Evolutionary conservation across 2,329 filamentous ascomycete genomes (phyloP).

Genomic region (Neoascochyta sp.): DNA sequence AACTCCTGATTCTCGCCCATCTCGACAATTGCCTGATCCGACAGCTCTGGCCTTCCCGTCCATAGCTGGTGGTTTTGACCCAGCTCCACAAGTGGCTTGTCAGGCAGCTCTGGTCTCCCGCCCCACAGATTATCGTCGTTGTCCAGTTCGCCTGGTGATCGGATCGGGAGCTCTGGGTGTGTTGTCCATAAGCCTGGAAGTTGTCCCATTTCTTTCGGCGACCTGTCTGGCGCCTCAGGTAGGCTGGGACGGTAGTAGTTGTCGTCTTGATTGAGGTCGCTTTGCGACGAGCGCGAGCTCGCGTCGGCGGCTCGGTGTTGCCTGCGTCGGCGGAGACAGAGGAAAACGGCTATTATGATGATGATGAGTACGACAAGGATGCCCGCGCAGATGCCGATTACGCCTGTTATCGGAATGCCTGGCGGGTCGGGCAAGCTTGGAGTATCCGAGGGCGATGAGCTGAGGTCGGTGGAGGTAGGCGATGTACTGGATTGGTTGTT

Average conservation of each 20-base stretch:
- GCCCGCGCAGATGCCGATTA: background rate
- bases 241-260: slow-evolving; percentile 1
- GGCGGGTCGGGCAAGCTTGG: too few relatives aligned
- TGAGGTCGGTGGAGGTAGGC: background rate
- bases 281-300: background rate
- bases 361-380: background rate
- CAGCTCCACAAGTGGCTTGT: too few relatives aligned
- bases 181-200: background rate
- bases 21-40: too few relatives aligned
- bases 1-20: too few relatives aligned
- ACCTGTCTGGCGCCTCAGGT: slow-evolving; percentile 3
- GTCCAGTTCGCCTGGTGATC: too few relatives aligned
- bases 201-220: slow-evolving; percentile 1
- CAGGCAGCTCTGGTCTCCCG: too few relatives aligned
- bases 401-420: background rate
- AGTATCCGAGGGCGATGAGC: too few relatives aligned
- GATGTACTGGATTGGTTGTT: background rate
- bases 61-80: too few relatives aligned
- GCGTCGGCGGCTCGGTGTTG: background rate
- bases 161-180: too few relatives aligned
- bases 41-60: too few relatives aligned
- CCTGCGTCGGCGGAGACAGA: slow-evolving; percentile 3
- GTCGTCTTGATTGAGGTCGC: slow-evolving; percentile 1
- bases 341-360: slow-evolving; percentile 1
- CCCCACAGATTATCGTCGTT: too few relatives aligned